Evolutionary conservation across 495 filamentous ascomycete genomes (phyloP).

Genomic region (Aspergillus incahuasiensis): DNA sequence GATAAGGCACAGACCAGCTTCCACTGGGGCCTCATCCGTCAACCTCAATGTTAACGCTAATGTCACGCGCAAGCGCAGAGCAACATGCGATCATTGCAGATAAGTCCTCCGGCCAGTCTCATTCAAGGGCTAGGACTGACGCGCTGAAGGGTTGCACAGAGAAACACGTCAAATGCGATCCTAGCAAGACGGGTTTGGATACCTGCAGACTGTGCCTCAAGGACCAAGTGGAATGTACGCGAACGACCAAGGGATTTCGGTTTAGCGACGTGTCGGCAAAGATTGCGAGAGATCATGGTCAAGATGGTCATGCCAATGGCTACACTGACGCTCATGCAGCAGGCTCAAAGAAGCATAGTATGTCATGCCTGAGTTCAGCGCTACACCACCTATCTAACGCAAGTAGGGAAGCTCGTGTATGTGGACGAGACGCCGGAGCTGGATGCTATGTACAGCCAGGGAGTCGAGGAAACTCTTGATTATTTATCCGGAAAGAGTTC

Average conservation of each 20-base stretch:
- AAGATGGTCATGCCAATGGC: no score
- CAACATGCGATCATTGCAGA: conserved; percentile 1
- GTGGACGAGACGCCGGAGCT: conserved; percentile 14
- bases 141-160: neutral
- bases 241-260: neutral
- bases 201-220: neutral
- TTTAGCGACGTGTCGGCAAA: conserved; percentile 1
- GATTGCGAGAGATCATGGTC: neutral
- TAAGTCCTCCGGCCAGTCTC: neutral
- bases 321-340: neutral
- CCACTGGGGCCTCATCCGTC: no score
- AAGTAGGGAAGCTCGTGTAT: neutral
- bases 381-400: no score
- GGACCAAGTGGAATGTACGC: neutral
- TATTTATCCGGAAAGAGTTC: no score
- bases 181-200: neutral
- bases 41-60: no score
- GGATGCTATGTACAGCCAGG: neutral
- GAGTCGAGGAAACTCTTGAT: neutral
- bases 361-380: no score
- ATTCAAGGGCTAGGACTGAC: neutral
- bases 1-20: no score
- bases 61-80: neutral
- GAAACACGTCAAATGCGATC: neutral
- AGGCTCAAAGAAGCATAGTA: neutral